Evolutionary conservation across 805 yeast species (phyloP), one percentile per base, ranked within the genome.

Genomic region (Wickerhamomyces canadensis): DNA sequence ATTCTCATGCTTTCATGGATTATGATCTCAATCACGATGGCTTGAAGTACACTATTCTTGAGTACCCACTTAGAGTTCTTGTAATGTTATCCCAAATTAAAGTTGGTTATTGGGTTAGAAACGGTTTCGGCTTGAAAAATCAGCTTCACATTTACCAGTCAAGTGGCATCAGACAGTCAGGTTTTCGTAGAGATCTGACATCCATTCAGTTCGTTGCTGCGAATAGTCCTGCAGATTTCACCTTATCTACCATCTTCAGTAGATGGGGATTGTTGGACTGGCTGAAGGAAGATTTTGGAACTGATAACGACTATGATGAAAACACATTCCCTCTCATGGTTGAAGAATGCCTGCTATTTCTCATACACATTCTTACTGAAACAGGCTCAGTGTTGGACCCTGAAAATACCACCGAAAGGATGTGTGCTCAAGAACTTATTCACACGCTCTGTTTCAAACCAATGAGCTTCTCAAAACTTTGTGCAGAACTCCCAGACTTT

Each of bases 101-200:
- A 42, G 78, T 84, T 0, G 96, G 96, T 0, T 73, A 83, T 39
- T 91, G 98, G 98, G 96, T 91, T 0, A 73, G 98, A 51, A 91
- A 91, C 59, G 98, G 98, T 0, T 72, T 76, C 41, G 81, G 89
- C 28, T 78, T 87, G 5, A 70, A 83, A 28, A 78, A 80, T 19
- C 98, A 91, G 54, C 69, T 84, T 45, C 82, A 79, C 47, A 78
- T 88, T 39, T 91, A 91, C 56, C 73, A 83, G 27, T 80, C 76
- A 41, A 73, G 88, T 11, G 84, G 87, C 4, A 68, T 89, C 34
- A 67, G 97, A 37, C 97, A 89, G 45, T 76, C 77, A 42, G 95
- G 96, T 0, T 89, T 72, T 53, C 67, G 78, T 48, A 71, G 95
- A 47, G 98, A 93, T 50, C 55, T 91, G 16, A 84, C 74, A 53